These are phyloP conservation scores for Thraustochytrium striatum DNA, from an alignment of 352 stramenopile genomes.

Conservation along the genomic window DNA sequence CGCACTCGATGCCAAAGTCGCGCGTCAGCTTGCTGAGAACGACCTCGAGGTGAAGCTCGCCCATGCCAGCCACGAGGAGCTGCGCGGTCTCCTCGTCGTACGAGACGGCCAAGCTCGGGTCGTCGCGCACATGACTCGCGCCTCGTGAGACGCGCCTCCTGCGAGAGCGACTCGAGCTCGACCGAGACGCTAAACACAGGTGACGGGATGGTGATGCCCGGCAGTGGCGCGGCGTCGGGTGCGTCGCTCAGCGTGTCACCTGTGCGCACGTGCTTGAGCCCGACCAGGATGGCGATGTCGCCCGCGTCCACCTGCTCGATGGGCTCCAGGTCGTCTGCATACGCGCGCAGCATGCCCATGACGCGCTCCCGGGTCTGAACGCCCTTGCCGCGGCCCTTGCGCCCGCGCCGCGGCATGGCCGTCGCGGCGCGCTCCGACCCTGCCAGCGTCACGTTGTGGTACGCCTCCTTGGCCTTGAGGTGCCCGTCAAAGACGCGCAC, in stretches of 20 bases:
- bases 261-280: constrained; percentile 40
- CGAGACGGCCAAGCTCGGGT: constrained; percentile 92
- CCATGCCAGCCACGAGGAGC: constrained; percentile 96
- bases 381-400: background rate
- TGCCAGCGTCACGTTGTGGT: constrained; percentile 32
- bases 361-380: constrained; percentile 2
- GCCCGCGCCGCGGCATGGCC: background rate
- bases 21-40: constrained; percentile 95
- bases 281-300: constrained; percentile 46
- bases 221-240: background rate
- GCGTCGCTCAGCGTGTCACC: constrained; percentile 38
- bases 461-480: constrained; percentile 63
- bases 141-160: constrained; percentile 82
- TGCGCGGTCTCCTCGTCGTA: constrained; percentile 85
- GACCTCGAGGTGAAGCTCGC: constrained; percentile 93
- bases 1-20: constrained; percentile 87
- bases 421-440: background rate
- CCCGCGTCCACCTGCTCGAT: background rate
- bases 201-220: constrained; percentile 70
- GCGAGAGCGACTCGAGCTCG: constrained; percentile 84
- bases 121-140: constrained; percentile 82
- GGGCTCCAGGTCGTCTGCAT: constrained; percentile 16
- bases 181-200: constrained; percentile 96
- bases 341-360: constrained; percentile 14
- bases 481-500: constrained; percentile 66